A percentile compares a stretch with the other conserved stretches of the same genome.
Conservation (phyloP, 208 protist genomes). For the Crithidia bombi region DNA sequence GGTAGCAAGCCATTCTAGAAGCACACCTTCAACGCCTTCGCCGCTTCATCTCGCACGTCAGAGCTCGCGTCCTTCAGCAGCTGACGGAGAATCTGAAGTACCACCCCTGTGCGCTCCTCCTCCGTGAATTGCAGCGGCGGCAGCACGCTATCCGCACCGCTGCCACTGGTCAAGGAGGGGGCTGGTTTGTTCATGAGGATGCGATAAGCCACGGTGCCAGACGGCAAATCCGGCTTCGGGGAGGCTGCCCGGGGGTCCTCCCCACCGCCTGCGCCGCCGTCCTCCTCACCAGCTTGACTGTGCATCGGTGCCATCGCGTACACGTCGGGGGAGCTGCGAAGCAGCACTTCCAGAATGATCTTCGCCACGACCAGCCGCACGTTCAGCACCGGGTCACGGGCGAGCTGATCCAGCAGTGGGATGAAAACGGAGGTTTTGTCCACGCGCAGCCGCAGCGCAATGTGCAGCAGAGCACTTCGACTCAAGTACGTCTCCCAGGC, state of each 20-base stretch:
- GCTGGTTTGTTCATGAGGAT: conserved; percentile 43
- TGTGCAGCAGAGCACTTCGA: conserved; percentile 67
- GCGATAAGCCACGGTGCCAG: conserved; percentile 32
- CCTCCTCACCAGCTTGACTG: conserved; percentile 6
- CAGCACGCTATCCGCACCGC: conserved; percentile 1
- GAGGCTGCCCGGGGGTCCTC: not conserved
- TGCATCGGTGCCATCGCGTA: not conserved
- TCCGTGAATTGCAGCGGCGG: conserved; percentile 49
- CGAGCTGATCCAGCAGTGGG: conserved; percentile 73
- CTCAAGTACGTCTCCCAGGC: conserved; percentile 80
- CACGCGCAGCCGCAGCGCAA: conserved; percentile 72
- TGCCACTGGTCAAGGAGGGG: not conserved
- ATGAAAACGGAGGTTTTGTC: conserved; percentile 71
- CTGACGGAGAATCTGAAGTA: conserved; percentile 66
- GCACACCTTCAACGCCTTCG: conserved; percentile 74
- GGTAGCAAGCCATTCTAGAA: conserved; percentile 41
- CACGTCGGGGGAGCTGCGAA: conserved; percentile 25
- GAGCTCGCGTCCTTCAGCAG: conserved; percentile 71
- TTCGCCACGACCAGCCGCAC: conserved; percentile 82
- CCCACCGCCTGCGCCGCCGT: not conserved
- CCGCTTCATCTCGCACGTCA: conserved; percentile 82
- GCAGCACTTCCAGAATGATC: conserved; percentile 60
- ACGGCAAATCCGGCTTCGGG: conserved; percentile 30
- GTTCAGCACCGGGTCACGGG: conserved; percentile 75
- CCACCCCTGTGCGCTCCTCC: conserved; percentile 72